Conservation (phyloP, 2,329 filamentous ascomycete species). For the Periglandula ipomoeae region DNA sequence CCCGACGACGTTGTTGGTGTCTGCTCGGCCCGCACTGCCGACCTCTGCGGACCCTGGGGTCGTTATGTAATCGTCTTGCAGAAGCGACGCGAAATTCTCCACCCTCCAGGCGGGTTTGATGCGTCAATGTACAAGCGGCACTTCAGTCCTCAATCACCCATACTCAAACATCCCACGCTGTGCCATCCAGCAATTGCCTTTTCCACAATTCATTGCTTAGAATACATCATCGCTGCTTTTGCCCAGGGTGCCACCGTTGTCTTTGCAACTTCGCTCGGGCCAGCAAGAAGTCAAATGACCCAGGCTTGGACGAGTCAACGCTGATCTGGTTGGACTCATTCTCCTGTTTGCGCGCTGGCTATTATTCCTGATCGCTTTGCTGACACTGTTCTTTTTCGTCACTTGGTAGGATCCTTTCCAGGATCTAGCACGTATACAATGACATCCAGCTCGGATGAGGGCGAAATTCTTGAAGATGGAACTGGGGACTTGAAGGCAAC, state of each 20-base stretch:
- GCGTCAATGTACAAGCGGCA: not conserved
- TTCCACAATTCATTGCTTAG: not conserved
- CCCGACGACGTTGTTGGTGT: too few species aligned
- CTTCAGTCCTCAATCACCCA: not conserved
- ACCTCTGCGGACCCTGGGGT: too few species aligned
- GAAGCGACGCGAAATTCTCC: not conserved
- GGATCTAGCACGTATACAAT: conserved; percentile 18
- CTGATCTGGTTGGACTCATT: conserved; percentile 34
- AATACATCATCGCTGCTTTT: not conserved
- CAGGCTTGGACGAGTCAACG: conserved; percentile 27
- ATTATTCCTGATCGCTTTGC: conserved; percentile 21
- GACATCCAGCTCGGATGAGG: conserved; percentile 66
- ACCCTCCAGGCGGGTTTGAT: not conserved
- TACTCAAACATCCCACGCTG: not conserved
- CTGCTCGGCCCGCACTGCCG: too few species aligned
- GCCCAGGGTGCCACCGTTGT: not conserved
- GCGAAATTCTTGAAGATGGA: conserved; percentile 73
- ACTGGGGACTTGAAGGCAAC: conserved; percentile 68
- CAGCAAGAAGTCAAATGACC: conserved; percentile 14
- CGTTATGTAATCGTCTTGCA: conserved; percentile 7
- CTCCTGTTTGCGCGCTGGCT: conserved; percentile 21
- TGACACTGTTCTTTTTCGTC: conserved; percentile 21
- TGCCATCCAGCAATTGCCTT: not conserved
- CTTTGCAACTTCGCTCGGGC: conserved; percentile 1
- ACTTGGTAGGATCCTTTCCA: conserved; percentile 7